These are phyloP conservation scores for Linum usitatissimum DNA, from an alignment of 345 rosid species.

Conservation along the genomic window DNA sequence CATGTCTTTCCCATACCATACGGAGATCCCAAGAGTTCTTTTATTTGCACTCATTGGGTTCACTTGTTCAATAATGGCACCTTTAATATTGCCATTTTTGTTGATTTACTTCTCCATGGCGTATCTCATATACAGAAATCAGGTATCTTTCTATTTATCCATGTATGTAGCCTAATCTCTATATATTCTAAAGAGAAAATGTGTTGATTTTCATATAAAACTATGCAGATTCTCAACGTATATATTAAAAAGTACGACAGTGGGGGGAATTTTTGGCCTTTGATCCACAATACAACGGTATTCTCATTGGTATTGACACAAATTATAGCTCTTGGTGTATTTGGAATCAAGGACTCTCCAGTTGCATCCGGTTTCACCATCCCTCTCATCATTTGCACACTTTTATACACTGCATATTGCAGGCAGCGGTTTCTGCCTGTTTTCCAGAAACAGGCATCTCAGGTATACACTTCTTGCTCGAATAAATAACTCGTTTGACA, in stretches of 20 bases:
- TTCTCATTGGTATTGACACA: conserved; percentile 78
- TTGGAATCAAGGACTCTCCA: conserved; percentile 60
- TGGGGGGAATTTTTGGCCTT: conserved; percentile 82
- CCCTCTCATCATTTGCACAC: conserved; percentile 55
- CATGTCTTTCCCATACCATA: conserved; percentile 65
- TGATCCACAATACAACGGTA: conserved; percentile 69
- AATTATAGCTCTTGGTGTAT: conserved; percentile 73
- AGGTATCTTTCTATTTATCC: conserved; percentile 28
- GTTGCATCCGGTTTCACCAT: conserved; percentile 67
- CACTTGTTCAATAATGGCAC: conserved; percentile 72
- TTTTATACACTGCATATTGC: conserved; percentile 73
- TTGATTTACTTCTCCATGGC: conserved; percentile 63
- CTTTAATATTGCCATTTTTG: conserved; percentile 68
- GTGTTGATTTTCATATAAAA: background rate
- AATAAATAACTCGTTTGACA: background rate
- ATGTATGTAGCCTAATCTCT: background rate
- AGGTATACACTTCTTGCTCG: conserved; percentile 29
- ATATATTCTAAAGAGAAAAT: background rate
- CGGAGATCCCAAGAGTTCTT: conserved; percentile 73
- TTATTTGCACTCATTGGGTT: conserved; percentile 80
- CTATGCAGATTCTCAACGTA: conserved; percentile 69
- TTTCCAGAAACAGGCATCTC: conserved; percentile 49
- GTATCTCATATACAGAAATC: conserved; percentile 64
- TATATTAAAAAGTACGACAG: conserved; percentile 61
- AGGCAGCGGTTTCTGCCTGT: conserved; percentile 59